These are phyloP conservation scores for Bombardia bombarda DNA, from an alignment of 495 filamentous ascomycete genomes.

Conservation along the genomic window DNA sequence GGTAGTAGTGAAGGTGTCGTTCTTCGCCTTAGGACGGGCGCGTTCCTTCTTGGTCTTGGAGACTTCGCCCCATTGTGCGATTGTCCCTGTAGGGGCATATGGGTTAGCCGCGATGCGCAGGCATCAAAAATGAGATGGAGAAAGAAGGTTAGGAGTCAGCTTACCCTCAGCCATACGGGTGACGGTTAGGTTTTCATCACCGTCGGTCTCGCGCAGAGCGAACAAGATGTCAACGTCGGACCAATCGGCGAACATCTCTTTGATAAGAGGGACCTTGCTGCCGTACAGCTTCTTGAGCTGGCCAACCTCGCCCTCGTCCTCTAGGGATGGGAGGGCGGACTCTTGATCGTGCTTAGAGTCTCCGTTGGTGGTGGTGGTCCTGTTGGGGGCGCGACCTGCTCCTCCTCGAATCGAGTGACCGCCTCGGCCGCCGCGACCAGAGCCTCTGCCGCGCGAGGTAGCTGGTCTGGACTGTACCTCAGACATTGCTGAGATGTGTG, in stretches of 20 bases:
- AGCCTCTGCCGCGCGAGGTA: conserved; percentile 39
- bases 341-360: conserved; percentile 55
- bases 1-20: conserved; percentile 47
- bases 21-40: conserved; percentile 75
- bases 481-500: conserved; percentile 62
- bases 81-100: conserved; percentile 52
- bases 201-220: conserved; percentile 83
- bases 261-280: conserved; percentile 62
- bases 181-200: conserved; percentile 76
- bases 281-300: conserved; percentile 86
- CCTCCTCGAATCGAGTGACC: conserved; percentile 70
- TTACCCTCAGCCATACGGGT: conserved; percentile 87
- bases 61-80: conserved; percentile 92
- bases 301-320: conserved; percentile 86
- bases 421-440: conserved; percentile 58
- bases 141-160: conserved; percentile 9
- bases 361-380: conserved; percentile 34
- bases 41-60: conserved; percentile 85
- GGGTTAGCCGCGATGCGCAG: background rate
- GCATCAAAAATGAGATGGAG: background rate
- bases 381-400: conserved; percentile 43
- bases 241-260: conserved; percentile 89
- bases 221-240: conserved; percentile 86
- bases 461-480: conserved; percentile 77
- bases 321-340: conserved; percentile 40